phyloP scores from a whole-genome alignment of 202 grass and related monocot species.

The Musa balbisiana region DNA sequence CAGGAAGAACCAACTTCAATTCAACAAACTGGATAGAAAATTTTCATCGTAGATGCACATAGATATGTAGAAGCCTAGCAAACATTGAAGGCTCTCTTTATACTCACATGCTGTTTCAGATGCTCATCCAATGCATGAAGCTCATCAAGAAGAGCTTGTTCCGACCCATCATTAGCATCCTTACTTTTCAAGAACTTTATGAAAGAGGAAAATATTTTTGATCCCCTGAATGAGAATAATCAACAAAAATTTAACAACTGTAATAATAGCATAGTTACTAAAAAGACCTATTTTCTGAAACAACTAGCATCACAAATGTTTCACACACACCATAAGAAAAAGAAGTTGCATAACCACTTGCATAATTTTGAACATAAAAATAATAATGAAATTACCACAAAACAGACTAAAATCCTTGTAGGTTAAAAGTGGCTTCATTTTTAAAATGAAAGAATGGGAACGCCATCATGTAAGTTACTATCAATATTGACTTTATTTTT shows the following conservation, averaged over 20 bases:
- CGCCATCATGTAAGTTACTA: no score
- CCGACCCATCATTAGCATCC: slow-evolving; percentile 36
- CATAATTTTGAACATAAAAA: no score
- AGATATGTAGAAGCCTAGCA: background rate
- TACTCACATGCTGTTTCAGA: slow-evolving; percentile 33
- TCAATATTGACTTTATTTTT: no score
- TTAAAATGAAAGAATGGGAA: no score
- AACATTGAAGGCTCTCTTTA: background rate
- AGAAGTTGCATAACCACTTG: no score
- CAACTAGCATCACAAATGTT: background rate
- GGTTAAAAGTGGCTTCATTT: no score
- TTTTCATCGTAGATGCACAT: background rate
- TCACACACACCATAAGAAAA: no score
- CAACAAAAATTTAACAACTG: background rate
- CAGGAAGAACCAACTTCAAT: background rate
- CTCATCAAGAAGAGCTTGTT: slow-evolving; percentile 33
- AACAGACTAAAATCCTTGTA: no score
- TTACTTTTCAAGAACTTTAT: slow-evolving; percentile 48
- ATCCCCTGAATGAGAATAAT: slow-evolving; percentile 20
- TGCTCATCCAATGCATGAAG: slow-evolving; percentile 28
- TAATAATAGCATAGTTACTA: background rate
- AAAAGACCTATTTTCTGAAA: background rate
- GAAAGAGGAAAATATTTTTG: slow-evolving; percentile 40
- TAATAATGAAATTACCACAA: no score
- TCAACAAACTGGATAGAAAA: background rate